These are phyloP conservation scores for Debaryomycetaceae sp. DNA, from an alignment of 1,139 yeast genomes.

Conservation along the genomic window DNA sequence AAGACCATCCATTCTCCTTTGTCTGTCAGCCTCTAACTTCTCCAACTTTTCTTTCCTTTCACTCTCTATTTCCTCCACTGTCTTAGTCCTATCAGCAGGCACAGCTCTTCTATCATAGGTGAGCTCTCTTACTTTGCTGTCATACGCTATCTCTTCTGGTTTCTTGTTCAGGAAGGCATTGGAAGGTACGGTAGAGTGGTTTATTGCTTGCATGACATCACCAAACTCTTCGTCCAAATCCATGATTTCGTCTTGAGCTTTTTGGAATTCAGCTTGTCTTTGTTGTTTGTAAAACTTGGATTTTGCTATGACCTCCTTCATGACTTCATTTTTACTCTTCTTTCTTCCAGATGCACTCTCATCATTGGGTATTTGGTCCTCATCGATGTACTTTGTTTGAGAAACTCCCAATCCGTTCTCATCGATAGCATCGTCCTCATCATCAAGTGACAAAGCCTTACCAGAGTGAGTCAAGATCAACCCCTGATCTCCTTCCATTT, in stretches of 20 bases:
- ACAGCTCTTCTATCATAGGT: slow-evolving; percentile 83
- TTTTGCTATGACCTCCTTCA: slow-evolving; percentile 95
- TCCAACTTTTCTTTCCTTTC: slow-evolving; percentile 67
- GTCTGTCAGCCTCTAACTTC: slow-evolving; percentile 71
- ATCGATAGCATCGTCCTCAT: slow-evolving; percentile 35
- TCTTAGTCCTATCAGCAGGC: slow-evolving; percentile 95
- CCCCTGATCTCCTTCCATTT: slow-evolving; percentile 45
- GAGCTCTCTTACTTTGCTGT: slow-evolving; percentile 71
- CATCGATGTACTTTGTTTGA: slow-evolving; percentile 29
- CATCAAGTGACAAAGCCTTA: slow-evolving; percentile 53
- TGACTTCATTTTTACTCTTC: slow-evolving; percentile 89
- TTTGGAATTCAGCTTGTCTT: slow-evolving; percentile 75
- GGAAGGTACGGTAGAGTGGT: slow-evolving; percentile 14
- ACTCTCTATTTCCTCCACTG: slow-evolving; percentile 74
- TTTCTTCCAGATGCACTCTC: slow-evolving; percentile 48
- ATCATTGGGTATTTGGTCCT: slow-evolving; percentile 20
- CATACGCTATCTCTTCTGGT: slow-evolving; percentile 60
- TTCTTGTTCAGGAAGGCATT: slow-evolving; percentile 30
- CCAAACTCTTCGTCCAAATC: slow-evolving; percentile 78
- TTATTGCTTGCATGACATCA: slow-evolving; percentile 64
- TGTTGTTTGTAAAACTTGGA: slow-evolving; percentile 87
- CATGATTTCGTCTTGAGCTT: slow-evolving; percentile 65
- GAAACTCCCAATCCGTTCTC: slow-evolving; percentile 15
- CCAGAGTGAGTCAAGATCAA: slow-evolving; percentile 76
- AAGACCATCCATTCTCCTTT: slow-evolving; percentile 81